These are phyloP conservation scores for Rhododendron molle DNA, from an alignment of 148 eudicot species.

Conservation along the genomic window DNA sequence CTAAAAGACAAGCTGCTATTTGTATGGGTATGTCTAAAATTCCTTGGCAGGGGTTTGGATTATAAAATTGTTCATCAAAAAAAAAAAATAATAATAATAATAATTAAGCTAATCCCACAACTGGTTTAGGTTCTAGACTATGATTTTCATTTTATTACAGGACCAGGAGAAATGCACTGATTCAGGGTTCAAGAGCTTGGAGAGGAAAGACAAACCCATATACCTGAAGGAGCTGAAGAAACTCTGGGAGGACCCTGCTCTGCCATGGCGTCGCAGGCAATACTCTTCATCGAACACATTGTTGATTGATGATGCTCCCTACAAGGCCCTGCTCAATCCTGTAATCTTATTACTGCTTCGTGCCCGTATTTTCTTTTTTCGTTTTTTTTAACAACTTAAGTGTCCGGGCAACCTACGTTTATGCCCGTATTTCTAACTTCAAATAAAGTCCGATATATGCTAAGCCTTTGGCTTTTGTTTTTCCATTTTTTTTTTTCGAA, in stretches of 20 bases:
- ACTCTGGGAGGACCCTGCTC: neutral
- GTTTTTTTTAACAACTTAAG: no score
- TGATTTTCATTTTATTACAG: neutral
- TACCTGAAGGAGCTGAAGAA: neutral
- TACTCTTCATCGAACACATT: neutral
- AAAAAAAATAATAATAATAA: no score
- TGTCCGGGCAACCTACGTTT: no score
- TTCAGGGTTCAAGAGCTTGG: neutral
- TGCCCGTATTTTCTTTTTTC: no score
- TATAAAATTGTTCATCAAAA: no score
- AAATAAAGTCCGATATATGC: no score
- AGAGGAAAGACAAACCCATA: neutral
- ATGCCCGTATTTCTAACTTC: no score
- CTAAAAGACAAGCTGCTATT: conserved; percentile 18
- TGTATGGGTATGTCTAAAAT: conserved; percentile 26
- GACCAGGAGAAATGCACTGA: neutral
- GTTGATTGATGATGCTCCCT: neutral
- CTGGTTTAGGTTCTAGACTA: neutral
- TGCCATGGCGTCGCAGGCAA: neutral
- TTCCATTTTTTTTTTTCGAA: no score
- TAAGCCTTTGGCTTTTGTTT: no score
- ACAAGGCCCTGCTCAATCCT: neutral
- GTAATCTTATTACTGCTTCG: neutral
- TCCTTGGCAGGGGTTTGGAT: no score
- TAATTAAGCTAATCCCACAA: neutral